These are phyloP conservation scores for Quercus berberidifolia DNA, from an alignment of 306 rosid species.

Conservation along the genomic window DNA sequence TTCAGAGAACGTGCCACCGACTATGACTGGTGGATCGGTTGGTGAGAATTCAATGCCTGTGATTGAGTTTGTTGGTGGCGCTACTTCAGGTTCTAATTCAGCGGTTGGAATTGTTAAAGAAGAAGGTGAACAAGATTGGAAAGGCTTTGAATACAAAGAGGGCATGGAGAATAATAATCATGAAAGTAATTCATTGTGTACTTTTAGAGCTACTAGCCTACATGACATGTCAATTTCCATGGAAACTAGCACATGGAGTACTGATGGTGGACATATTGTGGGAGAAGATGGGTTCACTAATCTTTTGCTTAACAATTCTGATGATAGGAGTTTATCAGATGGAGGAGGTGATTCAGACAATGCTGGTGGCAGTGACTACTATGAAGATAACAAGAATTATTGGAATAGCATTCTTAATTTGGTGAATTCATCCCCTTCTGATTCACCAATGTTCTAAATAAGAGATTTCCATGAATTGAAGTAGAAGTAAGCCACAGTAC, in stretches of 20 bases:
- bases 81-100: constrained; percentile 45
- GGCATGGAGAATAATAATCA: constrained; percentile 18
- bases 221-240: constrained; percentile 54
- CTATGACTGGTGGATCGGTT: constrained; percentile 20
- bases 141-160: constrained; percentile 49
- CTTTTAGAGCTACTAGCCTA: constrained; percentile 38
- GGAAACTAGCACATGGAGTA: constrained; percentile 51
- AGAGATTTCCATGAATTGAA: not conserved
- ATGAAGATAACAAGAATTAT: constrained; percentile 84
- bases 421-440: constrained; percentile 86
- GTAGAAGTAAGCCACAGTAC: not conserved
- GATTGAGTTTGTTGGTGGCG: constrained; percentile 84
- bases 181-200: constrained; percentile 26
- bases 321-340: constrained; percentile 60
- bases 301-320: constrained; percentile 74
- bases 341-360: constrained; percentile 57
- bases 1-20: constrained; percentile 48
- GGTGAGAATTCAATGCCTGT: constrained; percentile 38
- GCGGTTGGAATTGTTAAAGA: constrained; percentile 43
- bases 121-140: constrained; percentile 67
- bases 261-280: constrained; percentile 22
- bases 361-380: constrained; percentile 38
- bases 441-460: constrained; percentile 67
- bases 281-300: constrained; percentile 84
- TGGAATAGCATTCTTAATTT: constrained; percentile 93